These are phyloP conservation scores for Penicillium sp. DNA, from an alignment of 2,329 filamentous ascomycete genomes.

Conservation along the genomic window DNA sequence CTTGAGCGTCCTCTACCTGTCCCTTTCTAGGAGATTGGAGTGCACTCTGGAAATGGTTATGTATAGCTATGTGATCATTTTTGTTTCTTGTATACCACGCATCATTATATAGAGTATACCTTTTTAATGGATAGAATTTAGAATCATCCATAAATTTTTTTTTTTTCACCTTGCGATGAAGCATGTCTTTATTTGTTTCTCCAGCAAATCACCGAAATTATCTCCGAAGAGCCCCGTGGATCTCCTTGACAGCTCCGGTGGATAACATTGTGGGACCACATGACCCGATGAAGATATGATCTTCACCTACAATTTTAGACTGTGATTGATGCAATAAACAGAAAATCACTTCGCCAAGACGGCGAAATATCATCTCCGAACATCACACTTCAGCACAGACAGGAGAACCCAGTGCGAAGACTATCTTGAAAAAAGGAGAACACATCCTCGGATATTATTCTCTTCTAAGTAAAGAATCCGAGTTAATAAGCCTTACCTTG, in stretches of 20 bases:
- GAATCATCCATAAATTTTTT: not conserved
- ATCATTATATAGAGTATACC: constrained; percentile 7
- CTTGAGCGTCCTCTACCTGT: constrained; percentile 39
- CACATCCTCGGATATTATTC: not conserved
- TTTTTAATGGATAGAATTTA: constrained; percentile 1
- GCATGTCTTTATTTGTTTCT: not conserved
- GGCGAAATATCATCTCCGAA: constrained; percentile 10
- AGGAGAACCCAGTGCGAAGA: no score
- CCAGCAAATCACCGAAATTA: not conserved
- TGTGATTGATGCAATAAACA: constrained; percentile 20
- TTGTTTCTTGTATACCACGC: constrained; percentile 7
- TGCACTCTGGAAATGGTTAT: not conserved
- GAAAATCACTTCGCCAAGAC: constrained; percentile 13
- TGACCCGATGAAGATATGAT: not conserved
- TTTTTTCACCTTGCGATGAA: not conserved
- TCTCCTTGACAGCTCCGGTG: not conserved
- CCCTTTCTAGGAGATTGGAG: constrained; percentile 21
- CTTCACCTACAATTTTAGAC: not conserved
- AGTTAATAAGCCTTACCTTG: constrained; percentile 6
- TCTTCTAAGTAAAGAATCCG: constrained; percentile 7
- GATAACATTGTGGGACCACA: not conserved
- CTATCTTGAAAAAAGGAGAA: not conserved
- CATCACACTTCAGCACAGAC: not conserved
- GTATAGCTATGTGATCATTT: not conserved
- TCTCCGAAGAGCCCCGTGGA: not conserved